Percentiles rank a stretch among this genome's conserved stretches.
These are phyloP conservation scores for Ganoderma leucocontextum DNA, from an alignment of 1,284 basidiomycete genomes.

Conservation along the genomic window DNA sequence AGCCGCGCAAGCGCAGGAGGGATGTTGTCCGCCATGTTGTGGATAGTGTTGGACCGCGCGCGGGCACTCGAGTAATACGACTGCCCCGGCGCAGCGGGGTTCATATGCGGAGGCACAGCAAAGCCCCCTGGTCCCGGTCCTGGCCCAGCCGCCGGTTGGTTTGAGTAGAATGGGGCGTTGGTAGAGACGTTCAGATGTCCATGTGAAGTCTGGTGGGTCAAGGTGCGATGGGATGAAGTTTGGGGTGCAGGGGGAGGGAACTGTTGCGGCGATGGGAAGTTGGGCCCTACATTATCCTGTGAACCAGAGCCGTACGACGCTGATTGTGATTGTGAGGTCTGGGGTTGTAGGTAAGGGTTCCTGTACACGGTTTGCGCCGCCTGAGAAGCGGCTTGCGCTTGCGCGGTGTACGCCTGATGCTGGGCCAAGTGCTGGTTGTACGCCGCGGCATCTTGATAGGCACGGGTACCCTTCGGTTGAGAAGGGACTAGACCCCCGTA, in stretches of 20 bases:
- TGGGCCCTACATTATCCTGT: constrained; percentile 39
- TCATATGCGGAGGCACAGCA: constrained; percentile 47
- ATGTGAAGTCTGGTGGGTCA: constrained; percentile 59
- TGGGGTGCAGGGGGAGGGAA: constrained; percentile 37
- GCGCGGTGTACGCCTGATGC: constrained; percentile 93
- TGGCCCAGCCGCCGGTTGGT: constrained; percentile 43
- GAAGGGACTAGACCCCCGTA: constrained; percentile 93
- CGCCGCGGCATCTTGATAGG: constrained; percentile 91
- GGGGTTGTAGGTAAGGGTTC: constrained; percentile 74
- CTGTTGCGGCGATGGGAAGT: constrained; percentile 45
- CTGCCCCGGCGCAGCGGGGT: constrained; percentile 64
- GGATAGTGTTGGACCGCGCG: constrained; percentile 89
- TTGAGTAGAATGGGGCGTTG: constrained; percentile 51
- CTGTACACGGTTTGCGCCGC: constrained; percentile 72
- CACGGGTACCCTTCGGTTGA: constrained; percentile 80
- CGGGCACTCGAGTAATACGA: constrained; percentile 72
- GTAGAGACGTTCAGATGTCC: constrained; percentile 53
- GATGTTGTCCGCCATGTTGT: constrained; percentile 87
- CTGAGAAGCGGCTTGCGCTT: constrained; percentile 74
- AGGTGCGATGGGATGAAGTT: constrained; percentile 38
- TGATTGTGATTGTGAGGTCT: constrained; percentile 44
- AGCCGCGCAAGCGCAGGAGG: constrained; percentile 91
- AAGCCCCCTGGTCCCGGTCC: constrained; percentile 29
- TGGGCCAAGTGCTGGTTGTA: constrained; percentile 96
- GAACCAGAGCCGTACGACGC: constrained; percentile 31